phyloP scores from a whole-genome alignment of 441 rosid genomes.

The Eutrema salsugineum region DNA sequence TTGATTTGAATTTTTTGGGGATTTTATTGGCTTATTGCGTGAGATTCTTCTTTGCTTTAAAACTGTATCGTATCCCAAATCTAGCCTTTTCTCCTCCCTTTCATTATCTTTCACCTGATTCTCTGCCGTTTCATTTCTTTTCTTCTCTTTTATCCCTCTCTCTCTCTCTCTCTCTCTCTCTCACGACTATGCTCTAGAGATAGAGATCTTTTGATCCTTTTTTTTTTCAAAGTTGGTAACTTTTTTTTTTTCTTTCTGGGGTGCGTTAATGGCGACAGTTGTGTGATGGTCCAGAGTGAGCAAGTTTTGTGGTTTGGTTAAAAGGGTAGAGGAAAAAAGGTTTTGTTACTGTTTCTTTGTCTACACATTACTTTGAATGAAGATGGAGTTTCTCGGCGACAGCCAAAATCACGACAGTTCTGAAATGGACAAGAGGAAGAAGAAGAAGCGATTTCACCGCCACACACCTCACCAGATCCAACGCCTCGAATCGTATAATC shows the following conservation, averaged over 20 bases:
- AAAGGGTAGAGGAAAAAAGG: neutral
- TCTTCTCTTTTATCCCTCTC: neutral
- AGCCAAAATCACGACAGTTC: slow-evolving; percentile 39
- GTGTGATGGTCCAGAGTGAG: slow-evolving; percentile 27
- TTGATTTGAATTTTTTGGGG: neutral
- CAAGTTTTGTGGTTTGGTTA: slow-evolving; percentile 7
- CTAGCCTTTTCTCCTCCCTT: slow-evolving; percentile 17
- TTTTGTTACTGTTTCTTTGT: slow-evolving; percentile 1
- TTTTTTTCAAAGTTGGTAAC: neutral
- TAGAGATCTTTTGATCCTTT: neutral
- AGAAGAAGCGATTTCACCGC: slow-evolving; percentile 89
- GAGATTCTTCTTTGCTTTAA: neutral
- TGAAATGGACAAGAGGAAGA: slow-evolving; percentile 31
- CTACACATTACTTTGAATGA: slow-evolving; percentile 8
- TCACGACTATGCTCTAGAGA: neutral
- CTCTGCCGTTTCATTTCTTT: slow-evolving; percentile 28
- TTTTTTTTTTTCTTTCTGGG: neutral
- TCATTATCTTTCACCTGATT: slow-evolving; percentile 1
- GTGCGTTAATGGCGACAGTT: slow-evolving; percentile 23
- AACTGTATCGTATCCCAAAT: slow-evolving; percentile 12
- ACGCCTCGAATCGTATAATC: slow-evolving; percentile 69
- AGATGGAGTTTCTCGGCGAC: slow-evolving; percentile 49
- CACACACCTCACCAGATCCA: slow-evolving; percentile 92
- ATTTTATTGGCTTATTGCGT: neutral
- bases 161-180: neutral